Evolutionary conservation across 768 basidiomycete genomes (phyloP).

Genomic region (Suillus bovinus): DNA sequence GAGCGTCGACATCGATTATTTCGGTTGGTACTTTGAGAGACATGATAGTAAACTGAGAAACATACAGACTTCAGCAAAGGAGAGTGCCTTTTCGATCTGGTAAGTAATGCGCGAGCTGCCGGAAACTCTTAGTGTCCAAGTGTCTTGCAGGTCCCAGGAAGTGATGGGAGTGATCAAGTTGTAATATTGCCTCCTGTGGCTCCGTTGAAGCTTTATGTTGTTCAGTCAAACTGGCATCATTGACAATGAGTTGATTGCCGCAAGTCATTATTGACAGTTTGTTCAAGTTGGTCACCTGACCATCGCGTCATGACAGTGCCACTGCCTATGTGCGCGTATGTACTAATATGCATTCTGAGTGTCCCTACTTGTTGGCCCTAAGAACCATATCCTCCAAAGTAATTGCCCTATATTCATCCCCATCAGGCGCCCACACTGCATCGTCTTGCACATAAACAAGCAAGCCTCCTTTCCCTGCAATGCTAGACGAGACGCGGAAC

Average conservation of each 20-base stretch:
- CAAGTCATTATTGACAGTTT: too few species aligned
- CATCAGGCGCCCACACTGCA: constrained; percentile 85
- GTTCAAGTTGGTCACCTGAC: constrained; percentile 5
- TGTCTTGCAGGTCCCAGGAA: background rate
- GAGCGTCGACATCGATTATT: constrained; percentile 30
- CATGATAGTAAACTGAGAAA: background rate
- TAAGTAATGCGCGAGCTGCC: background rate
- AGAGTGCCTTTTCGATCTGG: background rate
- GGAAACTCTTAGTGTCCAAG: background rate
- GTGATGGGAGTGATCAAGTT: background rate
- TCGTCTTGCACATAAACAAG: constrained; percentile 91
- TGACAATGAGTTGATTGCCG: background rate
- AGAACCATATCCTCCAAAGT: constrained; percentile 87
- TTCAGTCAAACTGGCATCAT: background rate
- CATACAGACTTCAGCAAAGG: background rate
- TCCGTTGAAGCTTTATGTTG: background rate
- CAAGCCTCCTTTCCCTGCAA: constrained; percentile 84
- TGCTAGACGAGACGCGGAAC: constrained; percentile 75
- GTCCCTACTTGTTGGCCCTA: constrained; percentile 43
- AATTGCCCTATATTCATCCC: constrained; percentile 72
- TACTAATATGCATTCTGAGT: background rate
- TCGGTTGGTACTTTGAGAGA: constrained; percentile 2
- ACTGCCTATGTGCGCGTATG: background rate
- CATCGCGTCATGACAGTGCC: background rate
- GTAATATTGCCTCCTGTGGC: background rate